Evolutionary conservation across 257 asterid genomes (phyloP), one percentile per base, ranked within the genome.

Genomic region (Salvia splendens): DNA sequence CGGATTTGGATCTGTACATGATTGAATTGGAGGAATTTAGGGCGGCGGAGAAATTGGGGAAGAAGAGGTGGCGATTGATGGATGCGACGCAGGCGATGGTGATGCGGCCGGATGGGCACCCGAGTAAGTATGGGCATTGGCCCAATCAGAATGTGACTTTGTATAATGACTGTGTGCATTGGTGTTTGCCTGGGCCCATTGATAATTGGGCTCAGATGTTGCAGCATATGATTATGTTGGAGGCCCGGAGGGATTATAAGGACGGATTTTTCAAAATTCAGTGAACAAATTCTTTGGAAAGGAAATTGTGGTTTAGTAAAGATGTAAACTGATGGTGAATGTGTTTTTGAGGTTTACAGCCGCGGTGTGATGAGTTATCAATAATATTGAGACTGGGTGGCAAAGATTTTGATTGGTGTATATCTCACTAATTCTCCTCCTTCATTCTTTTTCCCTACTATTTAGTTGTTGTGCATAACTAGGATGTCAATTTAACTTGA

Each of bases 101-200:
- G 6, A 8, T 85, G 75, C 77, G 95, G 64, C 89, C 91, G 60
- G 95, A 87, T 51, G 95, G 89, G 65, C 91, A 87, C 51, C 95
- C 95, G 33, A 83, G 87, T 52, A 74, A 75, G 12, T 87, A 72
- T 12, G 87, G 95, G 67, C 95, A 87, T 47, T 74, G 86, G 91
- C 80, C 84, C 75, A 45, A 73, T 45, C 73, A 81, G 84, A 85
- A 78, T 30, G 85, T 83, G 59, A 74, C 83, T 1, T 1, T 81
- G 53, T 68, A 69, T 3, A 81, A 78, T 54, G 86, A 81, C 6
- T 81, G 86, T 12, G 79, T 81, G 59, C 86, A 81, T 65, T 81
- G 86, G 86, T 81, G 86, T 12, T 69, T 81, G 65, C 87, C 89
- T 0, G 94, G 94, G 35, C 91, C 91, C 11, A 82, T 86, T 65